Conservation (phyloP, 495 filamentous ascomycete species). For the Zalerion maritima region DNA sequence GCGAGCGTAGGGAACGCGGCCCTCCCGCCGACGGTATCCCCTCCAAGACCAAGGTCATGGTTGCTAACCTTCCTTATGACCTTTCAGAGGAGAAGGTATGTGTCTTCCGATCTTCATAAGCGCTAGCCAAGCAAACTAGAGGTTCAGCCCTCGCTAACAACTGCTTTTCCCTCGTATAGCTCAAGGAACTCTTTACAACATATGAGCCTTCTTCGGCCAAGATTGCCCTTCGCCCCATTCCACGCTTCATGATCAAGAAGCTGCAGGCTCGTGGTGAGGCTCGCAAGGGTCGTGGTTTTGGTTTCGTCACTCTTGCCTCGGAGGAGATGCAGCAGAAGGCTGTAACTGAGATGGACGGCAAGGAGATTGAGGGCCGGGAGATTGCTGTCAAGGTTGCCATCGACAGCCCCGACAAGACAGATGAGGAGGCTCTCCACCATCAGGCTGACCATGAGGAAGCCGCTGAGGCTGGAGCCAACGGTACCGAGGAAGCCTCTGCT, state of each 20-base stretch:
- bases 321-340: conserved; percentile 97
- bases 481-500: conserved; percentile 19
- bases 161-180: no score
- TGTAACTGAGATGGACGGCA: conserved; percentile 95
- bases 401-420: conserved; percentile 97
- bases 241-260: conserved; percentile 99
- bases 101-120: conserved; percentile 5
- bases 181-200: conserved; percentile 85
- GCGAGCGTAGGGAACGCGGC: conserved; percentile 69
- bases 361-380: conserved; percentile 94
- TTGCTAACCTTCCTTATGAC: conserved; percentile 96
- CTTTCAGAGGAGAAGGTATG: conserved; percentile 89
- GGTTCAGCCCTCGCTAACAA: no score
- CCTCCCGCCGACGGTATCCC: conserved; percentile 96
- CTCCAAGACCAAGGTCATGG: conserved; percentile 99
- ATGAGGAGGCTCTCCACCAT: conserved; percentile 55
- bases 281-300: conserved; percentile 98
- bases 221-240: conserved; percentile 95
- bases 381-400: conserved; percentile 99
- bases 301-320: conserved; percentile 88
- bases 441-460: conserved; percentile 16
- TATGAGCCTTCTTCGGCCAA: conserved; percentile 89
- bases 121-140: no score
- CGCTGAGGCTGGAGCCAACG: conserved; percentile 33
- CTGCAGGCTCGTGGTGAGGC: conserved; percentile 93